Evolutionary conservation across 2,329 filamentous ascomycete species (phyloP).

Genomic region (Stemphylium vesicarium): DNA sequence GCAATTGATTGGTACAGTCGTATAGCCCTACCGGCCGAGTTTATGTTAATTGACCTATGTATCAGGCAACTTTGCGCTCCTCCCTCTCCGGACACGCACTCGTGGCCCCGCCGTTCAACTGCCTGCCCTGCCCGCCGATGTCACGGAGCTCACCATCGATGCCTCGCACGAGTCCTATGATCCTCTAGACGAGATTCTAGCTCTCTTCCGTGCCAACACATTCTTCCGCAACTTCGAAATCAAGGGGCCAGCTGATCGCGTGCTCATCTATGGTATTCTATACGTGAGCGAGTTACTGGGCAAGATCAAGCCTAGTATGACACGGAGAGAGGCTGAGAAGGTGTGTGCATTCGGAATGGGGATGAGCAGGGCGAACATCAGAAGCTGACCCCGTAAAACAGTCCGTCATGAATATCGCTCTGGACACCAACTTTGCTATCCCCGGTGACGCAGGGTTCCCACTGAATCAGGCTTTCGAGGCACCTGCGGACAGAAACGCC

Average conservation of each 20-base stretch:
- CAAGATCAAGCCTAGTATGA: constrained; percentile 81
- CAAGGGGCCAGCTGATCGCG: constrained; percentile 90
- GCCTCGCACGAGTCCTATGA: constrained; percentile 94
- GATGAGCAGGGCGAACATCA: constrained; percentile 42
- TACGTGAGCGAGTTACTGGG: constrained; percentile 89
- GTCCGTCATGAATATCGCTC: constrained; percentile 86
- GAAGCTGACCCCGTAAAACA: constrained; percentile 44
- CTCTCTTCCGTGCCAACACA: constrained; percentile 95
- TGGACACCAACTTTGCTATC: constrained; percentile 91
- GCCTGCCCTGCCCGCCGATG: constrained; percentile 58
- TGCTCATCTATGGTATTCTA: constrained; percentile 95
- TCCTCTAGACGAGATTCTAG: constrained; percentile 90
- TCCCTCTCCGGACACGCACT: constrained; percentile 92
- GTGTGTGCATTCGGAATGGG: constrained; percentile 39
- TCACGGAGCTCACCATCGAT: constrained; percentile 68
- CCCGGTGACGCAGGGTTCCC: constrained; percentile 93
- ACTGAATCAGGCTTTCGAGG: constrained; percentile 94
- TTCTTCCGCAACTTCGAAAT: constrained; percentile 99
- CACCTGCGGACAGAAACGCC: constrained; percentile 84
- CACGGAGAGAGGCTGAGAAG: constrained; percentile 70
- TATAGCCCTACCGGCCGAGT: too few relatives aligned
- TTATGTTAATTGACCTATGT: background rate
- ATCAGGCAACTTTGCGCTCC: constrained; percentile 87
- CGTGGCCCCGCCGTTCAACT: constrained; percentile 94
- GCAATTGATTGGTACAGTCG: constrained; percentile 63